phyloP scores from a whole-genome alignment of 2,329 filamentous ascomycete genomes.

The Diaporthe sp. region DNA sequence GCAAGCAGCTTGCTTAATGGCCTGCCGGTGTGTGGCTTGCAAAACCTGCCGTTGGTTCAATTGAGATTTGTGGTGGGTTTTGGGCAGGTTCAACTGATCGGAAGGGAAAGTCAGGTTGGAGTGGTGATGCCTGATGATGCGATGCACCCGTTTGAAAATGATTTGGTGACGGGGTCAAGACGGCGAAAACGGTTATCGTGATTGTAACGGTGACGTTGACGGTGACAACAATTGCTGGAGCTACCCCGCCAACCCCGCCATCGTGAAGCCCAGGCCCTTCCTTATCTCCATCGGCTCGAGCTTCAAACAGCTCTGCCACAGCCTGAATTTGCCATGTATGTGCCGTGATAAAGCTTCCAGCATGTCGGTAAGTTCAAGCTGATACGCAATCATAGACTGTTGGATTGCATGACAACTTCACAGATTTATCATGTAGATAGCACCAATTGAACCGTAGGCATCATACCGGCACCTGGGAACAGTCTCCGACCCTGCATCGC shows the following conservation, averaged over 20 bases:
- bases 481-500: not conserved
- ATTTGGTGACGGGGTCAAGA: not conserved
- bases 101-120: not conserved
- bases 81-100: too few species aligned
- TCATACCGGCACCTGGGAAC: too few species aligned
- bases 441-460: not conserved
- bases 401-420: not conserved
- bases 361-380: not conserved
- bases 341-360: not conserved
- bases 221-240: not conserved
- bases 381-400: not conserved
- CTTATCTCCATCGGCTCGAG: not conserved
- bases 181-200: not conserved
- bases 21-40: not conserved
- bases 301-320: not conserved
- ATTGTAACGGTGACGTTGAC: slow-evolving; percentile 21
- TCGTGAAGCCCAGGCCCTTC: not conserved
- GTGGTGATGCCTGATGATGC: not conserved
- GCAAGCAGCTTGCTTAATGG: not conserved
- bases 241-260: slow-evolving; percentile 32
- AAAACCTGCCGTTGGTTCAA: not conserved
- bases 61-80: not conserved
- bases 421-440: too few species aligned
- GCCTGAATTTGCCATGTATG: not conserved
- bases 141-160: not conserved